Evolutionary conservation across 164 flowering plant genomes (phyloP), one percentile per base, ranked within the genome.

Genomic region (Macadamia integrifolia): DNA sequence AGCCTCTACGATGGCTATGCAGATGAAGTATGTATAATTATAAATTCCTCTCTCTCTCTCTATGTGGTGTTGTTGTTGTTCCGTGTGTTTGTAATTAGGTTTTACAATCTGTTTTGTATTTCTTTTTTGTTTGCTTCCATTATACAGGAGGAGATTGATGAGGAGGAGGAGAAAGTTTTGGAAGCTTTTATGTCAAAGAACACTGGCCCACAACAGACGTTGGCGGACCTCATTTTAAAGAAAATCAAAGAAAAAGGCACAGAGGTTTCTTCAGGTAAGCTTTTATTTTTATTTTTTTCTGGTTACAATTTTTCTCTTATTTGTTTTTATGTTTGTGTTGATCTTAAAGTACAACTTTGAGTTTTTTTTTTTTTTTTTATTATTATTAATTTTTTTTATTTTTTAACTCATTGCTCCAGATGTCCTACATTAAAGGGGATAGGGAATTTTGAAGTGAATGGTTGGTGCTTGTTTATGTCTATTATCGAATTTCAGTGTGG

Each of bases 161-260:
- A 92, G 75, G 89, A 88, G 48, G 97, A 92, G 55, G 92, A 85
- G 79, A 85, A 68, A 71, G 29, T 92, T 65, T 72, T 94, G 71
- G 93, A 83, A 53, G 80, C 88, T 5, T 94, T 94, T 72, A 76
- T 87, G 66, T 82, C 86, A 0, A 92, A 82, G 69, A 85, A 82
- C 55, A 74, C 79, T 17, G 81, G 83, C 14, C 88, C 81, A 0
- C 88, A 86, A 61, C 77, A 62, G 7, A 90, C 97, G 0, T 82
- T 93, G 68, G 86, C 95, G 0, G 96, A 93, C 60, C 14, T 88
- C 18, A 87, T 93, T 58, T 76, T 85, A n/a, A 70, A 73, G 23
- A 88, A 78, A 76, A 86, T 90, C 43, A 91, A 80, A 78, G 85
- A 83, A 55, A 80, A 83, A 43, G 92, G 87, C 80, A 84, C 83